Evolutionary conservation across 2,329 filamentous ascomycete genomes (phyloP), one percentile per base, ranked within the genome.

Genomic region (Domatiomyces globalis): DNA sequence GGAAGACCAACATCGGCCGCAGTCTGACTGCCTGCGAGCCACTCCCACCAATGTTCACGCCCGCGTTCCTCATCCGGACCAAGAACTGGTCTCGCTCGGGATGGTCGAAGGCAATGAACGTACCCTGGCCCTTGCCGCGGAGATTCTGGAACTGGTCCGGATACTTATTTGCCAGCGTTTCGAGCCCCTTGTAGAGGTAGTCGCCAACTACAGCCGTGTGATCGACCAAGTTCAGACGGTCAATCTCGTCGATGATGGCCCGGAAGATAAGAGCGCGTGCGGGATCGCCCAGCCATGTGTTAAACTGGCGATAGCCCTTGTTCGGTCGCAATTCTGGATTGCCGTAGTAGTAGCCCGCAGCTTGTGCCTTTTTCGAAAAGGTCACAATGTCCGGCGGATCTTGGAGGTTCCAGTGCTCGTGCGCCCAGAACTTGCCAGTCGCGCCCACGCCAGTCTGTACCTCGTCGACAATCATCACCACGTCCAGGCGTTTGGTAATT

Each of bases 211-310:
- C 70, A 36, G 85, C 85, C 2, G 89, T 94, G 69, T 87, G 76
- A 64, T 79, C 73, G 49, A 95, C 86, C n/a, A 95, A 77, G 62
- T 84, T 78, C 52, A 85, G 74, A 48, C 80, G 74, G 68, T 87
- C 73, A 51, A 94, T 82, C 72, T 95, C 87, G 53, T 85, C 71
- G 64, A 90, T 79, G 70, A 95, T 94, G 63, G 81, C 84, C 57
- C 85, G 80, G 82, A 94, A 94, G 59, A 95, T 76, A 54, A 95
- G 73, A 15, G 85, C 87, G 54, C 87, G 82, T 12, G 84, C 83
- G 15, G 88, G 88, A 71, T 95, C 88, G 62, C 88, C 88, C 84
- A 95, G 94, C 88, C 88, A 95, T 47, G 87, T 95, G 76, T 95
- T 95, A 77, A 95, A 95, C 71, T 95, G 88, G 56, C 88, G 83